phyloP scores from a whole-genome alignment of 345 rosid genomes.

The rapeseed (Brassica napus) region DNA sequence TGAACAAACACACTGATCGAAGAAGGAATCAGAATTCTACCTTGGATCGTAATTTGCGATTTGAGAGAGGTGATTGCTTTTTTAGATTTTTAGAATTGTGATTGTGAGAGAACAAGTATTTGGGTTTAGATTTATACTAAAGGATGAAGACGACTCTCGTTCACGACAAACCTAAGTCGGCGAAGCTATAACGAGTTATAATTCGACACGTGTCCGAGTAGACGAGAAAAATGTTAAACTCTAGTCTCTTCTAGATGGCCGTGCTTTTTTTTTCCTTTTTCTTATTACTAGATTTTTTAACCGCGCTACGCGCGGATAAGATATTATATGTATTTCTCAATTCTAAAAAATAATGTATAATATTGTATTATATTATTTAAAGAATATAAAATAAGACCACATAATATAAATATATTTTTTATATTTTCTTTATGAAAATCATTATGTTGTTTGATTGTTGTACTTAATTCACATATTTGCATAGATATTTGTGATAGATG shows the following conservation, averaged over 20 bases:
- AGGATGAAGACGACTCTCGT: not conserved
- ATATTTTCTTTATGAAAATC: too few species aligned
- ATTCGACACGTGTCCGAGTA: not conserved
- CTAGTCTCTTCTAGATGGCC: not conserved
- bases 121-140: not conserved
- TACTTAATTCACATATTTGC: too few species aligned
- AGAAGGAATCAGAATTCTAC: not conserved
- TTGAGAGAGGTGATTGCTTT: not conserved
- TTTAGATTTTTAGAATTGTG: not conserved
- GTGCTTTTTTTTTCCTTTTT: too few species aligned
- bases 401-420: too few species aligned
- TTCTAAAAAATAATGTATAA: too few species aligned
- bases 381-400: too few species aligned
- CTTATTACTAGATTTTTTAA: too few species aligned
- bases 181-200: not conserved
- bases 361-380: too few species aligned
- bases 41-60: not conserved
- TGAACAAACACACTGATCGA: not conserved
- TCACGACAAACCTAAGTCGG: conserved; percentile 28
- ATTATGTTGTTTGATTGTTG: too few species aligned
- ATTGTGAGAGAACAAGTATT: not conserved
- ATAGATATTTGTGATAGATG: too few species aligned
- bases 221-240: not conserved
- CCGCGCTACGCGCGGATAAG: too few species aligned
- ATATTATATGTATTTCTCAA: too few species aligned